Evolutionary conservation across 2,329 filamentous ascomycete species (phyloP).

Genomic region (Colletotrichum echinochloae): DNA sequence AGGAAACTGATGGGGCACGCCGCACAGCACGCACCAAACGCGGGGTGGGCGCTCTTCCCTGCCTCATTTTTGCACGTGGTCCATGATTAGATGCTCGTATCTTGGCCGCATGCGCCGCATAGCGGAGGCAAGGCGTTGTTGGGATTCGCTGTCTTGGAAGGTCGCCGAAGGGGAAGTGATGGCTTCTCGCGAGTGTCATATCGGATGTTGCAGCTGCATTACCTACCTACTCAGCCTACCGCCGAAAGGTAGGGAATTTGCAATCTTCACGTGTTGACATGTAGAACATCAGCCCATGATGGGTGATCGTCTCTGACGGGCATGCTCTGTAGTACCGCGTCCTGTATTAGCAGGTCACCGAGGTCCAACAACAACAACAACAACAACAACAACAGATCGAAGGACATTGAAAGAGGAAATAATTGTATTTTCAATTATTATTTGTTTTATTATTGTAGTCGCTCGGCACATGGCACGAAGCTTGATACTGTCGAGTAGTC

Average conservation of each 20-base stretch:
- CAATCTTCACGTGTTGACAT: not conserved
- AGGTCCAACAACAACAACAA: too few relatives aligned
- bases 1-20: not conserved
- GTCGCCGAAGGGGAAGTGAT: not conserved
- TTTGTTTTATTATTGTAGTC: not conserved
- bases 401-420: too few relatives aligned
- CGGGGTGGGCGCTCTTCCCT: not conserved
- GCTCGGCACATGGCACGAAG: not conserved
- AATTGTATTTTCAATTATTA: too few relatives aligned
- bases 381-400: too few relatives aligned
- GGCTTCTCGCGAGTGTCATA: not conserved
- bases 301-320: not conserved
- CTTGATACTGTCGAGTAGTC: not conserved
- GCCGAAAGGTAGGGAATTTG: not conserved
- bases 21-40: not conserved
- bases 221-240: not conserved
- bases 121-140: not conserved
- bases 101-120: not conserved
- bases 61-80: not conserved
- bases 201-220: not conserved
- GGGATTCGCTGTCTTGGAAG: not conserved
- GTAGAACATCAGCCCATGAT: not conserved
- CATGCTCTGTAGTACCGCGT: not conserved
- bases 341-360: too few relatives aligned
- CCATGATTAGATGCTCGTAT: not conserved